Conservation (phyloP, 1,284 basidiomycete genomes). For the Cryptococcus hybrid region DNA sequence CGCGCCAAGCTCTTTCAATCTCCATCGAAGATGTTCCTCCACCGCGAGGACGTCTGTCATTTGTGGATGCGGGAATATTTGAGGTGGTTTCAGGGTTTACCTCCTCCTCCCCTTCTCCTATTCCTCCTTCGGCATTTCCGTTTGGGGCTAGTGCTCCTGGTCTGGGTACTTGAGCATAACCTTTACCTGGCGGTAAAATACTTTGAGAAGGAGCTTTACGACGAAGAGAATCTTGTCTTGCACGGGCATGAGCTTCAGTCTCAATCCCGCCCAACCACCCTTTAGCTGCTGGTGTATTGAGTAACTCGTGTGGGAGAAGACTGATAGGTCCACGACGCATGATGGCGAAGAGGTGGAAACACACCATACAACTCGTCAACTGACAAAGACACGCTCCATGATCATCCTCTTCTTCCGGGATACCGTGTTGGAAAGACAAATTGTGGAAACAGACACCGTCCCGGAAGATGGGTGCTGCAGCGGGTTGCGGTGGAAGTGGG, state of each 20-base stretch:
- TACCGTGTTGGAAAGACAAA: constrained; percentile 28
- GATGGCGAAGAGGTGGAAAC: constrained; percentile 29
- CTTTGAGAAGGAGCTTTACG: constrained; percentile 1
- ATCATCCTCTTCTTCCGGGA: constrained; percentile 33
- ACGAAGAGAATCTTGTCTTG: constrained; percentile 14
- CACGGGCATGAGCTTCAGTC: constrained; percentile 27
- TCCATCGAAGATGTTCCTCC: constrained; percentile 49
- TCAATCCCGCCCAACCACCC: constrained; percentile 40
- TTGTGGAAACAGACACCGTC: constrained; percentile 40
- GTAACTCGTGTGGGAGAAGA: constrained; percentile 34
- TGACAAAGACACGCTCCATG: constrained; percentile 45
- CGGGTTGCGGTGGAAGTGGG: constrained; percentile 10
- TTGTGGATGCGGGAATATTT: constrained; percentile 47
- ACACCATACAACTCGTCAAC: constrained; percentile 35
- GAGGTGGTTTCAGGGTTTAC: constrained; percentile 12
- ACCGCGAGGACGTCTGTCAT: constrained; percentile 51
- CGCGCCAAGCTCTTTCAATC: constrained; percentile 49
- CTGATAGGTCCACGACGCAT: constrained; percentile 34
- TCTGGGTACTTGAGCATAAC: constrained; percentile 38
- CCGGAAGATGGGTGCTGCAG: constrained; percentile 17
- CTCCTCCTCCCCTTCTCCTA: too few relatives aligned
- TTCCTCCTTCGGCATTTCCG: background rate
- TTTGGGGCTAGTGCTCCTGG: constrained; percentile 2
- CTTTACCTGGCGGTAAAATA: constrained; percentile 30
- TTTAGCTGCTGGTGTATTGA: constrained; percentile 14